phyloP scores from a whole-genome alignment of 208 protist genomes.

The Trypanosoma boissoni region DNA sequence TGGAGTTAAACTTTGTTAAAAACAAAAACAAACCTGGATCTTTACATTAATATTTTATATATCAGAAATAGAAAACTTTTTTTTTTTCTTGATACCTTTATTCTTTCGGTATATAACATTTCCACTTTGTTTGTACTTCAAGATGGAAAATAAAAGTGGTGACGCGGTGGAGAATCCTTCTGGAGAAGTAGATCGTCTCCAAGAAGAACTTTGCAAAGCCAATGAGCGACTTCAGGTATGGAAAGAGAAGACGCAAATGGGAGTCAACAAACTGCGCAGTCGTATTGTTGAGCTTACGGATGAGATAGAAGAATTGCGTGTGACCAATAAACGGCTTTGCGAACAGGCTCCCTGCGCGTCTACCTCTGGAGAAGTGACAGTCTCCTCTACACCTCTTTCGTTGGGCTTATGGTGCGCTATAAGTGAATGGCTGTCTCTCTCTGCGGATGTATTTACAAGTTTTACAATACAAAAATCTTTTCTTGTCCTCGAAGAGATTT shows the following conservation, averaged over 20 bases:
- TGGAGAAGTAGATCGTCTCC: slow-evolving; percentile 31
- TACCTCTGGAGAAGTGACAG: too few relatives aligned
- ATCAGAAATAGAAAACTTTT: too few relatives aligned
- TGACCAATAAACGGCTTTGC: not conserved
- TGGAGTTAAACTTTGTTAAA: too few relatives aligned
- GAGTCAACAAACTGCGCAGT: slow-evolving; percentile 67
- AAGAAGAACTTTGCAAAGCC: slow-evolving; percentile 45
- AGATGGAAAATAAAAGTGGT: slow-evolving; percentile 11
- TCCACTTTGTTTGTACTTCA: slow-evolving; percentile 6
- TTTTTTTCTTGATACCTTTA: slow-evolving; percentile 9
- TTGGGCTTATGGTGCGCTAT: not conserved
- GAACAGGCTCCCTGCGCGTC: not conserved
- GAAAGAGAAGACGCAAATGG: slow-evolving; percentile 73
- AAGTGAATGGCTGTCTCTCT: slow-evolving; percentile 3
- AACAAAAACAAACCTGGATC: too few relatives aligned
- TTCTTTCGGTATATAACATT: slow-evolving; percentile 5
- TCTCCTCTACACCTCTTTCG: not conserved
- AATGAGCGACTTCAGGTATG: slow-evolving; percentile 62
- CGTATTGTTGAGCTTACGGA: slow-evolving; percentile 54
- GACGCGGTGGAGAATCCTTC: not conserved
- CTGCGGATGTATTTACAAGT: not conserved
- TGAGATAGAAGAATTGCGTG: slow-evolving; percentile 27
- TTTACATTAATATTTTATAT: too few relatives aligned
- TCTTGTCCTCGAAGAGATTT: too few relatives aligned
- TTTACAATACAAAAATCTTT: slow-evolving; percentile 15